These are phyloP conservation scores for Lactarius pseudohatsudake DNA, from an alignment of 768 basidiomycete genomes.

Conservation along the genomic window DNA sequence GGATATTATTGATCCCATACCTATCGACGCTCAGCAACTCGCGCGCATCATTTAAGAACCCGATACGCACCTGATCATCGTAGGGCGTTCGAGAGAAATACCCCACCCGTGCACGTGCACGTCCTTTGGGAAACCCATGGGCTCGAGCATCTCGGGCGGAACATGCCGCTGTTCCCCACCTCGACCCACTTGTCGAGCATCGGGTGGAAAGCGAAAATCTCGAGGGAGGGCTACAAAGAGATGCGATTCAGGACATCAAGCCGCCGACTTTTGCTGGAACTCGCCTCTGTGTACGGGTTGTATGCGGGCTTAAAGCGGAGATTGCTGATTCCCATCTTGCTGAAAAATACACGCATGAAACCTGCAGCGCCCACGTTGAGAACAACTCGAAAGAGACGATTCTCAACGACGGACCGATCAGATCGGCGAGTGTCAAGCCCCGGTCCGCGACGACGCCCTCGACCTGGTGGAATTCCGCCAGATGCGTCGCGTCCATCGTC, in stretches of 20 bases:
- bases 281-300: slow-evolving; percentile 95
- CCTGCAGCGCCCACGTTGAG: slow-evolving; percentile 45
- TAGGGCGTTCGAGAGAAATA: slow-evolving; percentile 89
- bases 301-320: slow-evolving; percentile 98
- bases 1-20: slow-evolving; percentile 96
- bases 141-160: slow-evolving; percentile 99
- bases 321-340: slow-evolving; percentile 93
- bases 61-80: slow-evolving; percentile 87
- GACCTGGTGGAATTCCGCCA: slow-evolving; percentile 99
- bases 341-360: slow-evolving; percentile 98
- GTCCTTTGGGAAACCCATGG: slow-evolving; percentile 97
- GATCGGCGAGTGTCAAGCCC: slow-evolving; percentile 86
- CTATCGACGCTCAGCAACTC: slow-evolving; percentile 40
- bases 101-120: slow-evolving; percentile 98
- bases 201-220: slow-evolving; percentile 98
- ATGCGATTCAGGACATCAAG: too few relatives aligned
- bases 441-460: slow-evolving; percentile 98
- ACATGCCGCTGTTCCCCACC: slow-evolving; percentile 99
- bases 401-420: slow-evolving; percentile 64
- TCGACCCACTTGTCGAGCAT: slow-evolving; percentile 94
- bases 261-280: neutral
- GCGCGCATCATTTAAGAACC: neutral
- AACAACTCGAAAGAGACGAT: neutral
- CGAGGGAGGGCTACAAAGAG: slow-evolving; percentile 69
- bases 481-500: slow-evolving; percentile 95